These are phyloP conservation scores for Neonectria hederae DNA, from an alignment of 2,329 filamentous ascomycete species.

Conservation along the genomic window DNA sequence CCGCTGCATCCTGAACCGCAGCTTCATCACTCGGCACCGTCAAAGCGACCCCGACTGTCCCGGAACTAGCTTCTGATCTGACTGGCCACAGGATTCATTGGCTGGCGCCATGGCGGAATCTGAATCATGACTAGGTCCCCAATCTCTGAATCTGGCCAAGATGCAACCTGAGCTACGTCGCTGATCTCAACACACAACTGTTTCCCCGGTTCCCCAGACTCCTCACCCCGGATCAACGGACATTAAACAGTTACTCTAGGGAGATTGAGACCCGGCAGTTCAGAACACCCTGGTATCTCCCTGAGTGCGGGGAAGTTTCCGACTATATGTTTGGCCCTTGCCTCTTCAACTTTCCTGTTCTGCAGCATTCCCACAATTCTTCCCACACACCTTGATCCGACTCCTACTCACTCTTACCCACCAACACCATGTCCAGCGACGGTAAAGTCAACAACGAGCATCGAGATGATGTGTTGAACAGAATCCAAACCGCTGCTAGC, in stretches of 20 bases:
- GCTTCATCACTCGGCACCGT: background rate
- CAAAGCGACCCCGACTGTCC: background rate
- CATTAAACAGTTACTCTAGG: background rate
- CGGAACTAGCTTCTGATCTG: background rate
- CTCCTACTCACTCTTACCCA: background rate
- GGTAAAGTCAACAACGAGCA: constrained; percentile 25
- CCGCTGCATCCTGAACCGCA: background rate
- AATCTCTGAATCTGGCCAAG: background rate
- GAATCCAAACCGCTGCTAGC: constrained; percentile 49
- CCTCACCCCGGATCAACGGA: constrained; percentile 18
- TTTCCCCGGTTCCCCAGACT: constrained; percentile 1
- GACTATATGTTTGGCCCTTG: constrained; percentile 22
- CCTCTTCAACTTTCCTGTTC: background rate
- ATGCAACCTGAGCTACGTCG: background rate
- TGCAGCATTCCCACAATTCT: background rate
- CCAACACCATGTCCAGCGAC: constrained; percentile 16
- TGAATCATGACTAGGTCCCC: background rate
- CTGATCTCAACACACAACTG: background rate
- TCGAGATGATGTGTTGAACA: constrained; percentile 32
- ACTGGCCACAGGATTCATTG: background rate
- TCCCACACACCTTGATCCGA: background rate
- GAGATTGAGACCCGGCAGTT: constrained; percentile 7
- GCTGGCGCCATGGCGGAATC: background rate
- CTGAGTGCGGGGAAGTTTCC: constrained; percentile 1
- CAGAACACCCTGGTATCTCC: background rate